A percentile compares a stretch with the other conserved stretches of the same genome.
These are phyloP conservation scores for Uncinocarpus reesii DNA, from an alignment of 2,329 filamentous ascomycete species.

Conservation along the genomic window DNA sequence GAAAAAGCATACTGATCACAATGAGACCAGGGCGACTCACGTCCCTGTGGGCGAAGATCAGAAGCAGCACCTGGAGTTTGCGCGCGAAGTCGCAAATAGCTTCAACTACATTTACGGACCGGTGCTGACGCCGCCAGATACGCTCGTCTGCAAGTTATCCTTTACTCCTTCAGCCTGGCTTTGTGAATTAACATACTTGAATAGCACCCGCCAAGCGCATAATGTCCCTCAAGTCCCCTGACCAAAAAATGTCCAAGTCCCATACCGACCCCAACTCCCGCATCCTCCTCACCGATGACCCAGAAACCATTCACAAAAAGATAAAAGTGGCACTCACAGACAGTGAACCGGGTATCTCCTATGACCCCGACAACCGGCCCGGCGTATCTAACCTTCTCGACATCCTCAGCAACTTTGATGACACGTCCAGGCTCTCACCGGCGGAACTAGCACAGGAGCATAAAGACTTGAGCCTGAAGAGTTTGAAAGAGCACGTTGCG, in stretches of 20 bases:
- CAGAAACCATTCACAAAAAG: conserved; percentile 56
- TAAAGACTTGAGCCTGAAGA: conserved; percentile 40
- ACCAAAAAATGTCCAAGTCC: conserved; percentile 91
- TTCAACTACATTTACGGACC: conserved; percentile 68
- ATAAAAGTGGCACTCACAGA: conserved; percentile 70
- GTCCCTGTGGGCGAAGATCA: conserved; percentile 97
- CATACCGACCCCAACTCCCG: conserved; percentile 59
- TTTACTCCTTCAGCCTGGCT: background rate
- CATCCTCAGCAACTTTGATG: conserved; percentile 61
- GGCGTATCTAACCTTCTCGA: conserved; percentile 82
- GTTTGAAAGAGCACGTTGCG: conserved; percentile 55
- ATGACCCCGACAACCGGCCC: conserved; percentile 59
- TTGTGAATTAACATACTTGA: background rate
- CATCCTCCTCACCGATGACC: conserved; percentile 68
- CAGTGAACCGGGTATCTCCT: conserved; percentile 54
- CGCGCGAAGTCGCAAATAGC: conserved; percentile 70
- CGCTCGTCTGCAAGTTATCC: conserved; percentile 54
- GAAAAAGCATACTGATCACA: background rate
- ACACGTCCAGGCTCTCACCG: conserved; percentile 22
- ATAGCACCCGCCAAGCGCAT: conserved; percentile 69
- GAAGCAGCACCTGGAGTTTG: conserved; percentile 84
- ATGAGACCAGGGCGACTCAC: conserved; percentile 59
- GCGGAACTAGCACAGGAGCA: conserved; percentile 41
- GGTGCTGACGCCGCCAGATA: conserved; percentile 57
- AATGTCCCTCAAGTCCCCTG: conserved; percentile 76